Evolutionary conservation across 805 yeast species (phyloP), one percentile per base, ranked within the genome.

Genomic region (Candida golubevii): DNA sequence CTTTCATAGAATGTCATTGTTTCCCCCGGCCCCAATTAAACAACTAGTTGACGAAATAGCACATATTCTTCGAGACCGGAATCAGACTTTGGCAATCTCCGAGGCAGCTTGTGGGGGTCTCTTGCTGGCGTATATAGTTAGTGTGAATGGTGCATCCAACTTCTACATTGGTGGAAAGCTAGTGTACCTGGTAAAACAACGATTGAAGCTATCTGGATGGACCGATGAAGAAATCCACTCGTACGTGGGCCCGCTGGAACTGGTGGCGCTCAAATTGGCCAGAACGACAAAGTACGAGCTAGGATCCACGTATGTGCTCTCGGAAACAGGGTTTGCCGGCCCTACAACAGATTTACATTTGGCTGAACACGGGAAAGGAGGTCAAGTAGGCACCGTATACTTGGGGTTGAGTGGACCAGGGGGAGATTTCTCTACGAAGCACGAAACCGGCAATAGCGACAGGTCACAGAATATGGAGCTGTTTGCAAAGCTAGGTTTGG

Each of bases 21-120:
- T 85, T 55, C 91, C 91, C 12, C 87, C 90, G 3, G 61, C 62
- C 7, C 79, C 76, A 13, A 68, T 83, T 6, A 61, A 67, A 35
- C 56, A 47, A 23, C 65, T 81, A 8, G 88, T 85, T 3, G 57
- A 59, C 8, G 65, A 71, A 57, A 85, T 88, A 35, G 82, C 93
- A 0, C 63, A 60, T 31, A 67, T 81, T 6, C 70, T 88, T 23
- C 63, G 77, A 14, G 58, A 61, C 14, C 69, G 80, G 26, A 63
- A 72, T 11, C 82, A 83, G 59, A 85, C 95, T 0, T 66, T 88
- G 18, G 86, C 95, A 0, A 83, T 85, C 1, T 81, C 90, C 6
- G 96, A 88, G 56, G 89, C 90, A 2, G 95, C 96, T 0, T 88
- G 96, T 61, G 96, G 96, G 8, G 96, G 96, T 0, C 71, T 88